Percentiles rank a stretch among this genome's conserved stretches.
phyloP scores from a whole-genome alignment of 1,284 basidiomycete genomes.

The Cutaneotrichosporon daszewskae region DNA sequence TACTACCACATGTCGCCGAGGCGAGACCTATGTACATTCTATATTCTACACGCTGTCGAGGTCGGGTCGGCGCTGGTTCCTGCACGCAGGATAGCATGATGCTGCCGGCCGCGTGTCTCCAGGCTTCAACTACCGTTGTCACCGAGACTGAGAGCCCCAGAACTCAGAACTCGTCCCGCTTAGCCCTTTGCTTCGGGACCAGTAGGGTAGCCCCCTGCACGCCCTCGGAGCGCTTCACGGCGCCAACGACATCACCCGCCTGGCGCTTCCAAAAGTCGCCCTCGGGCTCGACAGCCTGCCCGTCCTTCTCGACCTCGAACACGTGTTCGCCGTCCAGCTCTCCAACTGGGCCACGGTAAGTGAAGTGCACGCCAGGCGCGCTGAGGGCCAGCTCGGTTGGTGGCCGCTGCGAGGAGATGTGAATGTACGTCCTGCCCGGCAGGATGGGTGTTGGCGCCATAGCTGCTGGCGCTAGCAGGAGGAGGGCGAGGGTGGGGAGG shows the following conservation, averaged over 20 bases:
- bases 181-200: slow-evolving; percentile 31
- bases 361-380: slow-evolving; percentile 10
- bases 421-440: slow-evolving; percentile 32
- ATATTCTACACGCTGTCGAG: no score
- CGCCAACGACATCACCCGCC: slow-evolving; percentile 11
- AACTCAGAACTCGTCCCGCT: slow-evolving; percentile 32
- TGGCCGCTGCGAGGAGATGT: slow-evolving; percentile 19
- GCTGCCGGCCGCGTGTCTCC: no score
- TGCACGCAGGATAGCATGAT: no score
- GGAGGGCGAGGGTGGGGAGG: slow-evolving; percentile 1
- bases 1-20: no score
- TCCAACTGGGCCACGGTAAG: slow-evolving; percentile 39
- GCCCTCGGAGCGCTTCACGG: slow-evolving; percentile 24
- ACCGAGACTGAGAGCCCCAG: no score
- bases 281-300: slow-evolving; percentile 5
- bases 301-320: slow-evolving; percentile 22
- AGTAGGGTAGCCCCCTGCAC: slow-evolving; percentile 30
- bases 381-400: neutral
- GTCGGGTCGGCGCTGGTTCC: no score
- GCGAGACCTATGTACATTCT: no score
- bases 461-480: slow-evolving; percentile 3
- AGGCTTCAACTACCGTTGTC: no score
- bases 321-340: slow-evolving; percentile 42
- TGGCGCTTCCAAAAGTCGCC: slow-evolving; percentile 15
- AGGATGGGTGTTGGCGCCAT: slow-evolving; percentile 18